phyloP scores from a whole-genome alignment of 2,329 filamentous ascomycete genomes.

The Thermothelomyces thermophilus region DNA sequence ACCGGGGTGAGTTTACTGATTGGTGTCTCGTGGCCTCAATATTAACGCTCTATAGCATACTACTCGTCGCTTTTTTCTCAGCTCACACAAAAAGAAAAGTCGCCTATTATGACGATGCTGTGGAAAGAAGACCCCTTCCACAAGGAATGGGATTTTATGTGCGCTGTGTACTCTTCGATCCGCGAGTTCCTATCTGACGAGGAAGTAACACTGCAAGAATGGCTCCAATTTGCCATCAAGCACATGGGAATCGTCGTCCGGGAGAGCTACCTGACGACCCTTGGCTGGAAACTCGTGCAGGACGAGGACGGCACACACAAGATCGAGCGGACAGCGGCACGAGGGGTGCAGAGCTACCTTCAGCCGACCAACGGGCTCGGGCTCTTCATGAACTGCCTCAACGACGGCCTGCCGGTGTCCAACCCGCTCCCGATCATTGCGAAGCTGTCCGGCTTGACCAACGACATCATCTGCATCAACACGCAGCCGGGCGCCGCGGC shows the following conservation, averaged over 20 bases:
- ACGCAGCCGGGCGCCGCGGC: slow-evolving; percentile 4
- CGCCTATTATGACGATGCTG: slow-evolving; percentile 21
- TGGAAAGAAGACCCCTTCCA: slow-evolving; percentile 20
- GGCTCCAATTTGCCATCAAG: slow-evolving; percentile 19
- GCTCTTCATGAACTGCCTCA: slow-evolving; percentile 20
- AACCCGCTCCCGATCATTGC: slow-evolving; percentile 17
- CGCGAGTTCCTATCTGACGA: slow-evolving; percentile 16
- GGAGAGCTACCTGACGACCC: slow-evolving; percentile 16
- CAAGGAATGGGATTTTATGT: slow-evolving; percentile 24
- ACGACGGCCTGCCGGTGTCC: slow-evolving; percentile 16
- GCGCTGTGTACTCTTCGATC: slow-evolving; percentile 20
- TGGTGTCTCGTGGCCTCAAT: not conserved
- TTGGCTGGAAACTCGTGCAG: slow-evolving; percentile 19
- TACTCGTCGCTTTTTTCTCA: slow-evolving; percentile 23
- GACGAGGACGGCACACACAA: slow-evolving; percentile 15
- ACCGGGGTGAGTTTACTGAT: slow-evolving; percentile 18
- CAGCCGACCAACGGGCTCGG: slow-evolving; percentile 21
- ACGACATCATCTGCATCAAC: slow-evolving; percentile 22
- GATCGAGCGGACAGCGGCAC: slow-evolving; percentile 10
- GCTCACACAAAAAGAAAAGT: slow-evolving; percentile 22
- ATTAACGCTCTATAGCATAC: slow-evolving; percentile 18
- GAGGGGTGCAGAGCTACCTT: slow-evolving; percentile 5
- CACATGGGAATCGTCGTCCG: slow-evolving; percentile 19
- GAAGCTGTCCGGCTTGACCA: slow-evolving; percentile 15
- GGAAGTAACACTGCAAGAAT: slow-evolving; percentile 18